Evolutionary conservation across 805 yeast genomes (phyloP), one percentile per base, ranked within the genome.

Genomic region (Cyberlindnera americana): DNA sequence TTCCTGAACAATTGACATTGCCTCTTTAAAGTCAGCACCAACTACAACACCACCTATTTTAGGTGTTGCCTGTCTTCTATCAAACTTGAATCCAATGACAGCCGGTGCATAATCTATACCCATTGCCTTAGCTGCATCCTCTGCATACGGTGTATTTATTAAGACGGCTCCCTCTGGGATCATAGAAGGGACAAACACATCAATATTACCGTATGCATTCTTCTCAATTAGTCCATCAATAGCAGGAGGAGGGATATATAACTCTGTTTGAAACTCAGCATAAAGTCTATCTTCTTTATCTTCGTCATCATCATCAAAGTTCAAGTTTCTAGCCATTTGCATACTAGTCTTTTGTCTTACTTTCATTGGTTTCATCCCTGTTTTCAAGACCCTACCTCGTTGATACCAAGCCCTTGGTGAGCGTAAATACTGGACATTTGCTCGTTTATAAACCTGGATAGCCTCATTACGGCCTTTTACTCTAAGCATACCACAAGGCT

Each of bases 351-450:
- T 65, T 43, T 59, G 65, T 21, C 61, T 67, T 6, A 69, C 61
- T 48, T 81, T 77, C 49, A 80, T 54, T 0, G 93, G 83, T 46
- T 78, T 77, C 26, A 69, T 79, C 0, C 95, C 96, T 1, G 78
- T 59, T 52, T 79, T 85, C 26, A 93, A 59, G 0, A 79, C 70
- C 16, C 96, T 64, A 0, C 99, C 99, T 31, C 72, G 65, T 62
- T 83, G 72, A 54, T 81, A 86, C 98, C 98, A 93, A 2, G 84
- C 88, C 50, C 78, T 80, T 0, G 95, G 85, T 0, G 95, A 78
- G 41, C 79, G 68, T 16, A 90, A 72, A 3, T 53, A 54, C 34
- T 76, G 69, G 2, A 93, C 87, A 50, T 81, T 78, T 1, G 72
- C 60, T 17, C 96, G 65, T 33, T 75, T 77, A 53, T 76, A 93